phyloP scores from a whole-genome alignment of 2,329 filamentous ascomycete species.

The Talaromyces marneffei region DNA sequence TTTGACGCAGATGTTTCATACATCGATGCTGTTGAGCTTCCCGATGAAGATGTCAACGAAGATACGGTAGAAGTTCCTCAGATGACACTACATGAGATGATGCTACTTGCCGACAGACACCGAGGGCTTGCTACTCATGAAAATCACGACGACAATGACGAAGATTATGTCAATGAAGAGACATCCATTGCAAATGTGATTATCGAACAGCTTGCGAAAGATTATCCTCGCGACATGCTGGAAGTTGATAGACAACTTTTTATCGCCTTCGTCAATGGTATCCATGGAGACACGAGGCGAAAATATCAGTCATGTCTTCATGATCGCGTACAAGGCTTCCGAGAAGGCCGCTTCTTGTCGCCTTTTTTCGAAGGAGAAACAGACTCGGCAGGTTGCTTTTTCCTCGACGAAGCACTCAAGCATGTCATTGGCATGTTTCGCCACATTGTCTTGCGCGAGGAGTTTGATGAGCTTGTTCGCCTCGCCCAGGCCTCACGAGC shows the following conservation, averaged over 20 bases:
- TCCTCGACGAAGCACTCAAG: slow-evolving; percentile 32
- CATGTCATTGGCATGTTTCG: slow-evolving; percentile 38
- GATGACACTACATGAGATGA: slow-evolving; percentile 39
- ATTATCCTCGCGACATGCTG: slow-evolving; percentile 33
- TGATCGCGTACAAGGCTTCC: slow-evolving; percentile 30
- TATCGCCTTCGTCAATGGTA: slow-evolving; percentile 38
- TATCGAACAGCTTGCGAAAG: slow-evolving; percentile 15
- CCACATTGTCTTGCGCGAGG: slow-evolving; percentile 34
- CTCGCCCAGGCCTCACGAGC: slow-evolving; percentile 23
- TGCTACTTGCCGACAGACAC: slow-evolving; percentile 27
- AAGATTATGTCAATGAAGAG: slow-evolving; percentile 18
- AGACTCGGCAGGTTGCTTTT: slow-evolving; percentile 30
- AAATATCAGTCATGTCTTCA: slow-evolving; percentile 31
- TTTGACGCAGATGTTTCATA: slow-evolving; percentile 32
- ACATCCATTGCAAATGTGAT: slow-evolving; percentile 16
- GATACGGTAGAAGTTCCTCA: slow-evolving; percentile 15
- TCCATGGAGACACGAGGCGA: slow-evolving; percentile 31
- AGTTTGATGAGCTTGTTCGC: slow-evolving; percentile 30
- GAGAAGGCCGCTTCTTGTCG: slow-evolving; percentile 25
- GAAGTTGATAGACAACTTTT: slow-evolving; percentile 37
- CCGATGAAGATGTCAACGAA: slow-evolving; percentile 23
- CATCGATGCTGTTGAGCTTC: slow-evolving; percentile 24
- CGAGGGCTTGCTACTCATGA: neutral
- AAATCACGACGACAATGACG: slow-evolving; percentile 4
- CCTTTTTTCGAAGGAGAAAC: slow-evolving; percentile 31